A percentile compares a stretch with the other conserved stretches of the same genome.
These are phyloP conservation scores for Eimeria maxima DNA, from an alignment of 169 alveolate genomes.

Conservation along the genomic window DNA sequence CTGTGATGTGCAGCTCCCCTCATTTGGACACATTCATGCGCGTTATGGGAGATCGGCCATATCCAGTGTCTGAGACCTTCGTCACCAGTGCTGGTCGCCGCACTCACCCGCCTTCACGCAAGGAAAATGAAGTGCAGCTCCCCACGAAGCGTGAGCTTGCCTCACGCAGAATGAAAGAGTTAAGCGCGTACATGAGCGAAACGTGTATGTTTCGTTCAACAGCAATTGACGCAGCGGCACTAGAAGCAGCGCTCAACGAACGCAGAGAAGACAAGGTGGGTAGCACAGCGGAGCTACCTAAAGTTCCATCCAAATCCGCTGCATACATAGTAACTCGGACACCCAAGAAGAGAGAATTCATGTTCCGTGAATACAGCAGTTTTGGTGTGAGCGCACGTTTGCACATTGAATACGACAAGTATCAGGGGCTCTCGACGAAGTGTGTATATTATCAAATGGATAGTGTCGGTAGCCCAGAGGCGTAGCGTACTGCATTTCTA, in stretches of 20 bases:
- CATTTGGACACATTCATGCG: conserved; percentile 76
- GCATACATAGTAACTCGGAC: neutral
- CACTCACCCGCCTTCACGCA: conserved; percentile 42
- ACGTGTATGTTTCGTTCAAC: conserved; percentile 54
- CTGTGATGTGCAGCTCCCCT: conserved; percentile 67
- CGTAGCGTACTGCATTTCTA: neutral
- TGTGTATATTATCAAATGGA: neutral
- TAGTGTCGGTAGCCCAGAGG: neutral
- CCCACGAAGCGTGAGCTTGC: conserved; percentile 25
- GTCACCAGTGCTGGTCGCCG: conserved; percentile 78
- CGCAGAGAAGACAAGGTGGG: conserved; percentile 45
- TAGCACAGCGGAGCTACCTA: neutral
- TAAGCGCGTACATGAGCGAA: conserved; percentile 41
- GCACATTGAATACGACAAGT: neutral
- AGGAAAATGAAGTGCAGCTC: neutral
- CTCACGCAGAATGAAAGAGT: conserved; percentile 51
- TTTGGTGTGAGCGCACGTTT: neutral
- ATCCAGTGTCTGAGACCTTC: conserved; percentile 68
- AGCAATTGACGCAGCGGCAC: conserved; percentile 60
- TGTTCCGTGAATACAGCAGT: neutral
- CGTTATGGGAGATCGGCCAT: conserved; percentile 74
- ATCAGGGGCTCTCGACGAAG: neutral
- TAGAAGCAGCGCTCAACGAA: conserved; percentile 60
- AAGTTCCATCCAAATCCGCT: neutral
- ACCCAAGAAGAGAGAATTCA: neutral